Evolutionary conservation across 257 asterid genomes (phyloP).

Genomic region (Verbena officinalis): DNA sequence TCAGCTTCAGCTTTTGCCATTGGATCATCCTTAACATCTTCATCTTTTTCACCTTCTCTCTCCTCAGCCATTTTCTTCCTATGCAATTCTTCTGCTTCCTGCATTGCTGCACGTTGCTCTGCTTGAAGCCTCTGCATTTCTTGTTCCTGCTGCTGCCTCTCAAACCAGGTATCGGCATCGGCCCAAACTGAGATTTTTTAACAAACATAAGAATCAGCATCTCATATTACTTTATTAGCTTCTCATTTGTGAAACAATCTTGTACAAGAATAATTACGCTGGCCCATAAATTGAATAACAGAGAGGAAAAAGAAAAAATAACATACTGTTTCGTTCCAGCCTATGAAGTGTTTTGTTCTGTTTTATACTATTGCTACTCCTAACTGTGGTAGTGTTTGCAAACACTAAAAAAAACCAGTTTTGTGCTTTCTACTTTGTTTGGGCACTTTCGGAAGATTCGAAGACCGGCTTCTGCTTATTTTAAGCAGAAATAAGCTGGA

Average conservation of each 20-base stretch:
- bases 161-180: constrained; percentile 86
- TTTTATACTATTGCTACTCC: background rate
- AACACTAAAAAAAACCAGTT: no score
- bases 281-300: background rate
- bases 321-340: background rate
- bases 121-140: constrained; percentile 72
- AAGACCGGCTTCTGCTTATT: no score
- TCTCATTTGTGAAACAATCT: background rate
- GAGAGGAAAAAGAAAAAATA: no score
- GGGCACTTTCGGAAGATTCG: no score
- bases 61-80: constrained; percentile 83
- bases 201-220: constrained; percentile 17
- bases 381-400: no score
- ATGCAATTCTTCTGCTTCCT: constrained; percentile 80
- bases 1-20: constrained; percentile 82
- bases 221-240: background rate
- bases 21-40: constrained; percentile 58
- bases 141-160: constrained; percentile 77
- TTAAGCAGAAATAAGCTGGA: no score
- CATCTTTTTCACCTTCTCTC: constrained; percentile 87
- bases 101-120: constrained; percentile 78
- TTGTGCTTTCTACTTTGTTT: no score
- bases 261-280: background rate
- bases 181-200: constrained; percentile 64
- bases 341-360: background rate